Evolutionary conservation across 140 eudicot species (phyloP), one percentile per base, ranked within the genome.

Genomic region (Stevia rebaudiana): DNA sequence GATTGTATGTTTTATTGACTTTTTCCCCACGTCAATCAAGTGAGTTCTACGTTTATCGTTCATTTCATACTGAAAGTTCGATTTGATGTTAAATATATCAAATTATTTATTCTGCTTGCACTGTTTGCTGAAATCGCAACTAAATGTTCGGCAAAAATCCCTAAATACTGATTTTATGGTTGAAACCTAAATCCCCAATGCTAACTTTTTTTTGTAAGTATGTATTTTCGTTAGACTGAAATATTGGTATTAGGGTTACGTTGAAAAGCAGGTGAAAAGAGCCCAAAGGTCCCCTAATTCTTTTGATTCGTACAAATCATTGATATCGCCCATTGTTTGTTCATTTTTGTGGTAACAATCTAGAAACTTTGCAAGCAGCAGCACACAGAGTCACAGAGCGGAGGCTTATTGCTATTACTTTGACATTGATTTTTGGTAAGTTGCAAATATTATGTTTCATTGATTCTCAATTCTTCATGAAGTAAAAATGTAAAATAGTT

Each of bases 131-230:
- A 15, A 40, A 55, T 31, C 46, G 6, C 2, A 55, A 33, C 60
- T 70, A 25, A 55, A 30, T 57, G 67, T 8, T 50, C 35, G 19
- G 63, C 12, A 43, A 28, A 28, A 55, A 68, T 25, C 33, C 33
- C 65, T 9, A 40, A 57, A 67, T 51, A 8, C 63, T 67, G 52
- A 54, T 54, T 54, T 19, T 53, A 35, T 40, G 43, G 54, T 39
- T 18, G 56, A 11, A 24, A 23, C 10, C 16, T 16, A 67, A 37
- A 23, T 21, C 39, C n/a, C 28, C 17, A 39, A 33, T 30, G 41
- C 25, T 7, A 2, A 1, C 5, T 28, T 36, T 41, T 51, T 50
- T 5, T 65, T 12, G 33, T 2, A 4, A 28, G 33, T 51, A 10
- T 24, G 4, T 19, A 7, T 18, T 46, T 43, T 16, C 24, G 19